Evolutionary conservation across 331 rosid genomes (phyloP), one percentile per base, ranked within the genome.

Genomic region (Erythrophleum ivorense): DNA sequence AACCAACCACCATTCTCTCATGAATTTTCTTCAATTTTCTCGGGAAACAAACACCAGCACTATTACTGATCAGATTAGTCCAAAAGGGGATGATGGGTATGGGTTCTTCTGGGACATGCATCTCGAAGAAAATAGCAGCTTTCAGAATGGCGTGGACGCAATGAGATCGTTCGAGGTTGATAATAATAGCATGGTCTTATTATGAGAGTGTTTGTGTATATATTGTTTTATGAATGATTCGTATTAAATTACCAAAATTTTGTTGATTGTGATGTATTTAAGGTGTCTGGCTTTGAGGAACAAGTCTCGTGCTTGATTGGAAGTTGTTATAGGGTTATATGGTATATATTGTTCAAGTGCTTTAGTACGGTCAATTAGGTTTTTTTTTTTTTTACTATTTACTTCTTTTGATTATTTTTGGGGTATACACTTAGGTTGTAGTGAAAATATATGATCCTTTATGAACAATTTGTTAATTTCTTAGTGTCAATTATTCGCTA

Each of bases 21-120:
- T 84, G 33, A 85, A 88, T 52, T 86, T 84, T 57, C 85, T 87
- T 53, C 93, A 89, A 3, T 81, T 80, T 66, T 82, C 93, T 54
- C 83, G 80, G 40, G 90, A 87, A 21, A 75, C 86, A 81, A 78
- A 80, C 75, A 55, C 14, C 57, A 78, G 78, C 54, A 67, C 72
- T 2, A 1, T 71, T 34, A 60, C 85, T 66, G 31, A 52, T 7
- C 88, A 86, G 16, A 79, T 79, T 13, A 86, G 49, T 80, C 46
- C 90, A 4, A 86, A 79, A 80, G 76, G 78, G 24, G 77, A 74
- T 24, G 91, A 83, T 52, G 96, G 82, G 0, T 86, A 88, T 76
- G 98, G 89, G 9, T 88, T 89, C 81, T 13, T 92, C 9, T 94
- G 98, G 98, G 95, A 91, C 78, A 87, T 89, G 94, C 88, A 87